Evolutionary conservation across 1,284 basidiomycete genomes (phyloP).

Genomic region (Naganishia albida): DNA sequence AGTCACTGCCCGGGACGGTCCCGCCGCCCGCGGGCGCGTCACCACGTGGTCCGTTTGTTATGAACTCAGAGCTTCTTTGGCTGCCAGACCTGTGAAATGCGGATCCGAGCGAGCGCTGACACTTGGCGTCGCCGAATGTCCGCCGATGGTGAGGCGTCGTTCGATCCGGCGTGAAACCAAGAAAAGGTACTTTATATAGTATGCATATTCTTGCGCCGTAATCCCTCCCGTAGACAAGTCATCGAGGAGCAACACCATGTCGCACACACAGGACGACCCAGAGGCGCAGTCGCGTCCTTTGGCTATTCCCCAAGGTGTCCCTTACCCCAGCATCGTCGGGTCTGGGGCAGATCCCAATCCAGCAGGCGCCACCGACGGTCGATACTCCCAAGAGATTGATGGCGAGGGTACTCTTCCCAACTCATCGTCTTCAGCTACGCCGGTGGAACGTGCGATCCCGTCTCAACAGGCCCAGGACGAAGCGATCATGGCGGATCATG

Average conservation of each 20-base stretch:
- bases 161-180: no score
- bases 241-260: not conserved
- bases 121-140: no score
- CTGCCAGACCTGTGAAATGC: no score
- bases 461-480: not conserved
- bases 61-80: no score
- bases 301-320: conserved; percentile 19
- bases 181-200: no score
- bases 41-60: no score
- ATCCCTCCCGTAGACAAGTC: no score
- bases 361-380: conserved; percentile 11
- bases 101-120: no score
- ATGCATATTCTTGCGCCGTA: no score
- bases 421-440: not conserved
- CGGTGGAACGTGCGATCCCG: conserved; percentile 4
- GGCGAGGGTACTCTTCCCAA: conserved; percentile 1
- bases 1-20: no score
- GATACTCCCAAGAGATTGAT: conserved; percentile 1
- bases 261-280: conserved; percentile 8
- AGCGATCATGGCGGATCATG: not conserved
- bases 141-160: no score
- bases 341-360: conserved; percentile 8
- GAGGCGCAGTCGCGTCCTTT: conserved; percentile 6
- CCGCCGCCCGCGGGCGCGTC: no score
- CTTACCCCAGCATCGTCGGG: conserved; percentile 28